Conservation (phyloP, 257 asterid genomes). For the Nicotiana attenuata region DNA sequence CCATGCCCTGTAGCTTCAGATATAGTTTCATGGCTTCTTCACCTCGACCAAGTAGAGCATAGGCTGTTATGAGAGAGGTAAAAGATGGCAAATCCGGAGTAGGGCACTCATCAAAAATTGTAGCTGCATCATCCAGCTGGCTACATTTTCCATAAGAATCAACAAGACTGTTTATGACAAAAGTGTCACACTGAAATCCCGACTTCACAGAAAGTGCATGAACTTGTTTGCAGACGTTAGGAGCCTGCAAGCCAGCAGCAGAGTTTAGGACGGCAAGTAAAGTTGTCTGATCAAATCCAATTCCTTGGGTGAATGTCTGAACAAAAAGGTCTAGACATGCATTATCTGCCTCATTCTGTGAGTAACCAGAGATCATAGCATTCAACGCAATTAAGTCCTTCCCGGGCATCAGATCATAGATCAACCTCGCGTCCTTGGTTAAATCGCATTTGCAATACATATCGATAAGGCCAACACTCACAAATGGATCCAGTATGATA, state of each 20-base stretch:
- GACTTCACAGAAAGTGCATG: slow-evolving; percentile 10
- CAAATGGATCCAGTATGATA: slow-evolving; percentile 1
- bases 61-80: slow-evolving; percentile 9
- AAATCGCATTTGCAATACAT: slow-evolving; percentile 10
- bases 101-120: slow-evolving; percentile 13
- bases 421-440: not conserved
- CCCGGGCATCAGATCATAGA: slow-evolving; percentile 9
- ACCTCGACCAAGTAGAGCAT: slow-evolving; percentile 12
- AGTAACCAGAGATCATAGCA: slow-evolving; percentile 12
- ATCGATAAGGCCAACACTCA: slow-evolving; percentile 10
- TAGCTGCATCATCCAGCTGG: not conserved
- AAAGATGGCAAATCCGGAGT: slow-evolving; percentile 5
- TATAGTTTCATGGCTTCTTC: slow-evolving; percentile 14
- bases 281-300: slow-evolving; percentile 10
- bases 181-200: slow-evolving; percentile 2
- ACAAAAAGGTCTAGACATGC: slow-evolving; percentile 4
- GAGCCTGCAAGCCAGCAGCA: slow-evolving; percentile 2
- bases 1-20: not conserved
- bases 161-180: slow-evolving; percentile 9
- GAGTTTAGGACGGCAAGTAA: slow-evolving; percentile 7
- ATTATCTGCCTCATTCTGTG: slow-evolving; percentile 6
- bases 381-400: slow-evolving; percentile 5
- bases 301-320: not conserved
- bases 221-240: not conserved
- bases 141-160: slow-evolving; percentile 16